Evolutionary conservation across 495 filamentous ascomycete species (phyloP).

Genomic region (Parathielavia appendiculata): DNA sequence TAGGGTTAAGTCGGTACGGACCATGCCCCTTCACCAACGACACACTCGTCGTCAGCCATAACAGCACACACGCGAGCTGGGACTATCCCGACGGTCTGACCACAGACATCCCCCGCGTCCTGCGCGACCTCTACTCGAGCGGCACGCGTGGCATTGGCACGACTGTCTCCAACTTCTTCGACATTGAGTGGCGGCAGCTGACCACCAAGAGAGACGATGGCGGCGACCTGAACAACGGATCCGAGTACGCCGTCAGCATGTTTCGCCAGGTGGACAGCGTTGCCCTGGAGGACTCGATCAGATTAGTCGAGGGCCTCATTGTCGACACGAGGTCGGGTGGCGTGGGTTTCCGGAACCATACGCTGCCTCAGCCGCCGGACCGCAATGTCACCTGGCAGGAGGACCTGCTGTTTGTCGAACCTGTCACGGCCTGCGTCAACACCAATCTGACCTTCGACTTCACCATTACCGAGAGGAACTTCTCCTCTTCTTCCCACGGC

Average conservation of each 20-base stretch:
- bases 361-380: constrained; percentile 24
- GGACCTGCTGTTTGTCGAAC: constrained; percentile 45
- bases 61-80: background rate
- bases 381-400: constrained; percentile 39
- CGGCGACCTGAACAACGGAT: constrained; percentile 10
- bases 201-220: constrained; percentile 2
- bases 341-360: constrained; percentile 47
- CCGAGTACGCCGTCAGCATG: constrained; percentile 13
- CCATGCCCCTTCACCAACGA: constrained; percentile 5
- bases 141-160: constrained; percentile 19
- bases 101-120: constrained; percentile 24
- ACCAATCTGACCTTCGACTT: constrained; percentile 43
- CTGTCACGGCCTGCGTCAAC: constrained; percentile 40
- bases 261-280: constrained; percentile 27
- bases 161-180: constrained; percentile 39
- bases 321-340: constrained; percentile 39
- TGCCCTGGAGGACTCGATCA: constrained; percentile 29
- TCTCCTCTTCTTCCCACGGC: background rate
- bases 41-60: background rate
- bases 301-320: constrained; percentile 41
- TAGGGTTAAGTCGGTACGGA: too few species aligned
- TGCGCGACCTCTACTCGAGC: constrained; percentile 33
- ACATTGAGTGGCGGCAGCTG: constrained; percentile 39
- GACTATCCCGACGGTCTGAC: constrained; percentile 19
- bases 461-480: constrained; percentile 10